Conservation (phyloP, 2,329 filamentous ascomycete genomes). For the Aspergillus cejpii region DNA sequence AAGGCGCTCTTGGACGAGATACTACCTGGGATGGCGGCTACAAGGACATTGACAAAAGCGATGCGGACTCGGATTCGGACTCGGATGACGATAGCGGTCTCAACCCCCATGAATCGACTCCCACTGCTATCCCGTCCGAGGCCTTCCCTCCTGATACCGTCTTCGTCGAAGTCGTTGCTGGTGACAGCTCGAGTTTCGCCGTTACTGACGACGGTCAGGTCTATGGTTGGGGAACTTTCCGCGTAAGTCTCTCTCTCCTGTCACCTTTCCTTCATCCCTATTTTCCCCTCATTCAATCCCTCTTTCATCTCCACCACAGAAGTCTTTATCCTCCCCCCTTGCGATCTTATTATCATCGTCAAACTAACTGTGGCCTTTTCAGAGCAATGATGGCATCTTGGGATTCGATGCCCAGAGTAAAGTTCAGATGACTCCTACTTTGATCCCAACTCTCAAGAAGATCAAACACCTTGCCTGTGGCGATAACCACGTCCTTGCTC, state of each 20-base stretch:
- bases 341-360: no score
- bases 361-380: slow-evolving; percentile 6
- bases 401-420: slow-evolving; percentile 48
- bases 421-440: slow-evolving; percentile 42
- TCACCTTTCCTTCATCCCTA: not conserved
- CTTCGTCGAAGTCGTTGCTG: slow-evolving; percentile 53
- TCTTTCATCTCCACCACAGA: no score
- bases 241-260: slow-evolving; percentile 36
- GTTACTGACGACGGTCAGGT: slow-evolving; percentile 55
- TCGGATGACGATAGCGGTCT: slow-evolving; percentile 48
- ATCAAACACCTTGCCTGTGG: slow-evolving; percentile 50
- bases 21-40: slow-evolving; percentile 61
- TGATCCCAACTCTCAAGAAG: slow-evolving; percentile 49
- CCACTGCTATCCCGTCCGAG: slow-evolving; percentile 45
- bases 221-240: slow-evolving; percentile 59
- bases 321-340: no score
- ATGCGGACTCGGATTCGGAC: slow-evolving; percentile 42
- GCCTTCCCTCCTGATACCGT: slow-evolving; percentile 49
- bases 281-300: no score
- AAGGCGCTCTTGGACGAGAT: slow-evolving; percentile 70
- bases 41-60: slow-evolving; percentile 42
- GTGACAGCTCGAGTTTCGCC: slow-evolving; percentile 55
- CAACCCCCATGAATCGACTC: slow-evolving; percentile 52
- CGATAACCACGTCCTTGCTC: slow-evolving; percentile 52
- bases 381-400: slow-evolving; percentile 59